Evolutionary conservation across 1,284 basidiomycete species (phyloP), one percentile per base, ranked within the genome.

Genomic region (Ceratobasidium papillatum): DNA sequence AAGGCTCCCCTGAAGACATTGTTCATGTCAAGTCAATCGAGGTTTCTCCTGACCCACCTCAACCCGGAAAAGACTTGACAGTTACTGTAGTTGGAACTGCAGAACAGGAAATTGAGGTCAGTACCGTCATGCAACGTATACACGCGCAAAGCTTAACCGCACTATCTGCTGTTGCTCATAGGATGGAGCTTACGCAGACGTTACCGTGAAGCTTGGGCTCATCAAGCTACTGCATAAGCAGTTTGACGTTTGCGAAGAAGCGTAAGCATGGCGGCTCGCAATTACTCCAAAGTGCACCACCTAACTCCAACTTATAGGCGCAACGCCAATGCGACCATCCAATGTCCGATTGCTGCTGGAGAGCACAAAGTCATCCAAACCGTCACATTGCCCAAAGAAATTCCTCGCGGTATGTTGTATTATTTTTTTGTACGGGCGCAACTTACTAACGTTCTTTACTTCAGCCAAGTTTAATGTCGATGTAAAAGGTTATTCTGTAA

Each of bases 391-490:
- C 96, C 96, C 12, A 92, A 87, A 79, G 94, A 98, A 84, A 96
- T 98, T 74, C 96, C 96, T 1, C 87, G 84, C 82, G 94, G 95
- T 94, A 76, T 74, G 88, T 80, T 17, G 52, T 19, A 62, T 51
- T 30, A 34, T 25, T 38, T 19, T 69, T 22, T 74, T 59, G 65
- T 75, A 79, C 54, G 45, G n/a, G 22, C n/a, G 25, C 25, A 52
- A 9, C 25, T 30, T 52, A 25, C 27, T 36, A 58, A 71, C 3
- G 56, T 72, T 27, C 4, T 56, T 41, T 52, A 4, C 11, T 45
- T 17, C 63, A 96, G 97, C 95, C 83, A 97, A 95, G 82, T 98
- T 98, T 84, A 83, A 80, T 8, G 89, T 99, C 71, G 81, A 86
- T 54, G 88, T 96, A 27, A 81, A 84, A 7, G 96, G 89, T 0